Evolutionary conservation across 345 rosid species (phyloP).

Genomic region (Salix dunnii): DNA sequence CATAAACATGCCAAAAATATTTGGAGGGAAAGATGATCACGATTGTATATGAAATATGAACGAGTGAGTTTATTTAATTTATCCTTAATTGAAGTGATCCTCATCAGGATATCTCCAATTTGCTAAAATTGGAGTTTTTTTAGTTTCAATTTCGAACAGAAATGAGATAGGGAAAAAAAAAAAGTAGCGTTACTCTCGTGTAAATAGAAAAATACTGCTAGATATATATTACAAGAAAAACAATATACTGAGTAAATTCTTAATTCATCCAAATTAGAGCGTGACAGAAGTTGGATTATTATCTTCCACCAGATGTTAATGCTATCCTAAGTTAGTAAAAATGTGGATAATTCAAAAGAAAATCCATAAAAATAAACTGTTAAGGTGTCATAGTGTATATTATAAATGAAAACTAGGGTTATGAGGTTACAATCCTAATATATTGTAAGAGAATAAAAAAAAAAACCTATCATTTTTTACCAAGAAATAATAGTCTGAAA

Average conservation of each 20-base stretch:
- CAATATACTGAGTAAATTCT: not conserved
- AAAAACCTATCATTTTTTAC: too few relatives aligned
- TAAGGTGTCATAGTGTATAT: not conserved
- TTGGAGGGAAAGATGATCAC: not conserved
- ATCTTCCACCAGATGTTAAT: not conserved
- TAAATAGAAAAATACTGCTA: too few relatives aligned
- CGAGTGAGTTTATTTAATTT: not conserved
- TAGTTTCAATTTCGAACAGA: not conserved
- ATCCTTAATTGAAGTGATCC: not conserved
- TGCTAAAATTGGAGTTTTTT: not conserved
- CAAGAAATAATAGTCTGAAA: too few relatives aligned
- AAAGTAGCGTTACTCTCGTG: too few relatives aligned
- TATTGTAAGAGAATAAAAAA: too few relatives aligned
- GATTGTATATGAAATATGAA: not conserved
- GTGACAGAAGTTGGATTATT: not conserved
- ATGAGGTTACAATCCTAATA: too few relatives aligned
- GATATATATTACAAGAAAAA: too few relatives aligned
- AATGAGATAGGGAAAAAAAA: not conserved
- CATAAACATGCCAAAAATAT: not conserved
- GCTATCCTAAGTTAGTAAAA: not conserved
- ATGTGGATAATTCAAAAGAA: not conserved
- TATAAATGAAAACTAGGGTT: too few relatives aligned
- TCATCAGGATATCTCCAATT: not conserved
- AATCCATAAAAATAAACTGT: not conserved
- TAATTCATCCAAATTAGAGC: not conserved